Evolutionary conservation across 139 green algal genomes (phyloP).

Genomic region (Chlamydomonas sp.): DNA sequence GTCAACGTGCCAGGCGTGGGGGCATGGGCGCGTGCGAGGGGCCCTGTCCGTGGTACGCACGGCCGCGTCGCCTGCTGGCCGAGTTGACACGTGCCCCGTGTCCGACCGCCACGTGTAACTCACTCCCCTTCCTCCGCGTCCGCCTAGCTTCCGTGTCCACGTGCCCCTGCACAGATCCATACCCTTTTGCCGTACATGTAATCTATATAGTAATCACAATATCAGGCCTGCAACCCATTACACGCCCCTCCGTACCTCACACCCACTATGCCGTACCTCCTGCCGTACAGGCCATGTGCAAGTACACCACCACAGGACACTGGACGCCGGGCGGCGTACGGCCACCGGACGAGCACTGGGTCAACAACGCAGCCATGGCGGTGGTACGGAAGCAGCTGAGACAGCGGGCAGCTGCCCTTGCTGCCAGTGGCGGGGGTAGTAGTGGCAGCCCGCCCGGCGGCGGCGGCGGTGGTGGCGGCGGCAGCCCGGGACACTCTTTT

Average conservation of each 20-base stretch:
- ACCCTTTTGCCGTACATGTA: background rate
- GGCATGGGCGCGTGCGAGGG: too few relatives aligned
- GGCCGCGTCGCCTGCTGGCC: too few relatives aligned
- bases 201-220: background rate
- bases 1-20: too few relatives aligned
- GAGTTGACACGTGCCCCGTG: too few relatives aligned
- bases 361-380: slow-evolving; percentile 36
- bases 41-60: too few relatives aligned
- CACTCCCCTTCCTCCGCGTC: background rate
- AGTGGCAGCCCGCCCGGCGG: background rate
- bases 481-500: background rate
- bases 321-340: slow-evolving; percentile 18
- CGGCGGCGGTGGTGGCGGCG: background rate
- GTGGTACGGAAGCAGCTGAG: slow-evolving; percentile 12
- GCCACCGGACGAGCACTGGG: slow-evolving; percentile 24
- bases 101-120: background rate
- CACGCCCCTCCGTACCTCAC: background rate
- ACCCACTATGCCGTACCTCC: background rate
- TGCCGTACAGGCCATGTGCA: background rate
- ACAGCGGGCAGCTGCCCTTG: background rate
- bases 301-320: slow-evolving; percentile 23
- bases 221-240: background rate
- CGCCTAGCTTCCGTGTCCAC: too few relatives aligned
- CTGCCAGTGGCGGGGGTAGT: background rate
- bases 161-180: background rate